Evolutionary conservation across 1,284 basidiomycete genomes (phyloP), one percentile per base, ranked within the genome.

Genomic region (Ganoderma resinaceum): DNA sequence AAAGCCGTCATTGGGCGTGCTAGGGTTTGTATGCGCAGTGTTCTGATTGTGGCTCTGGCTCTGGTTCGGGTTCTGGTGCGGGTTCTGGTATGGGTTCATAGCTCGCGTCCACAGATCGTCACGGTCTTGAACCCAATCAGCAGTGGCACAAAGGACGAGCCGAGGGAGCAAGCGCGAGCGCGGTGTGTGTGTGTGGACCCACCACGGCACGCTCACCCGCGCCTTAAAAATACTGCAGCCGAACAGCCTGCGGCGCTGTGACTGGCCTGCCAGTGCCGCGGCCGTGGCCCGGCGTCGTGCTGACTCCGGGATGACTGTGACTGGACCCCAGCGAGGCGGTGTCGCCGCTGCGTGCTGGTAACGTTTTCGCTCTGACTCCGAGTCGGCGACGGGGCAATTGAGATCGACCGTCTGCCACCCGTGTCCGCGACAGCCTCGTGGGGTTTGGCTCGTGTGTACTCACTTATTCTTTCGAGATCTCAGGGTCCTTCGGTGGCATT

Each of bases 401-500:
- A 9, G 46, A 49, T 49, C 46, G 46, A 26, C 46, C 46, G n/a
- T 46, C 43, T 9, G 35, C n/a, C n/a, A n/a, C 35, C 35, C 35
- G 9, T 49, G 46, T 49, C 46, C 20, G 11, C n/a, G n/a, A 9
- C n/a, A 18, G 20, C 46, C 46, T 49, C 46, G 46, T 49, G 23
- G 46, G 23, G n/a, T 23, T 23, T 49, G 23, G n/a, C n/a, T 49
- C 46, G 46, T 49, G 46, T 12, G 2, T 12, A 7, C 14, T 38
- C 37, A 8, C 37, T 12, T 8, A 38, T 35, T 35, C n/a, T 35
- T 35, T 9, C 35, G 9, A 35, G 9, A 35, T 9, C 29, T 55
- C 52, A 55, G 52, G 52, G 52, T 31, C 52, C 52, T 31, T 55
- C 52, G 52, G 52, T 31, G 52, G 14, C 52, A 55, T 16, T 55